Conservation (phyloP, 2,329 filamentous ascomycete species). For the Ophiocordyceps camponoti-floridani region DNA sequence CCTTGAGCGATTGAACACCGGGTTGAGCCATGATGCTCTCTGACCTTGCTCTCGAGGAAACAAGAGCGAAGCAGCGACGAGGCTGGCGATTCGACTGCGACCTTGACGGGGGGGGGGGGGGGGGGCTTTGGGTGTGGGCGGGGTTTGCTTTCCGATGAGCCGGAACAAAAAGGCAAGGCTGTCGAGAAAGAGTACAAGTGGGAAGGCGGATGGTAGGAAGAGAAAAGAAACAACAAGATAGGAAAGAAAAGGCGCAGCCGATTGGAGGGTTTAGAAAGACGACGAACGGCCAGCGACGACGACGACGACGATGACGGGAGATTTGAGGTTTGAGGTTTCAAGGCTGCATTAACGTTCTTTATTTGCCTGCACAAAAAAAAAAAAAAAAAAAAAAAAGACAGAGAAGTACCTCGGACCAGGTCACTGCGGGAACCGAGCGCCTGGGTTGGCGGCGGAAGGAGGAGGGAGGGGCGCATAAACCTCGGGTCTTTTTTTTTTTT, state of each 20-base stretch:
- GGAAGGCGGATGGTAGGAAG: background rate
- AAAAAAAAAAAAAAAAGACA: too few relatives aligned
- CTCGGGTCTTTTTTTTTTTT: background rate
- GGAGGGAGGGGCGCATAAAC: background rate
- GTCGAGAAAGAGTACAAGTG: background rate
- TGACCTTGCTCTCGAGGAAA: background rate
- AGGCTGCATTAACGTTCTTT: too few relatives aligned
- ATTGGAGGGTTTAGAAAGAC: background rate
- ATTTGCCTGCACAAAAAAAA: too few relatives aligned
- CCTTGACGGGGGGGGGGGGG: too few relatives aligned
- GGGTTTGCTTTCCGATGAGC: too few relatives aligned
- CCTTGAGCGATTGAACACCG: slow-evolving; percentile 80
- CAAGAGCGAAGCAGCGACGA: background rate
- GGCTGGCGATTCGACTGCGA: too few relatives aligned
- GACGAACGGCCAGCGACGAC: background rate
- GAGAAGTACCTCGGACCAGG: too few relatives aligned
- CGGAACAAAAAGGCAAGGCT: too few relatives aligned
- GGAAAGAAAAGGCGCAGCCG: background rate
- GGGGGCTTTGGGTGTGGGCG: too few relatives aligned
- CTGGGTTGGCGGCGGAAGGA: too few relatives aligned
- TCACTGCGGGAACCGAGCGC: too few relatives aligned
- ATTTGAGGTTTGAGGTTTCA: background rate
- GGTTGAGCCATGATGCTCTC: slow-evolving; percentile 45
- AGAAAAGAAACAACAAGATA: background rate
- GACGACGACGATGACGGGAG: background rate